Base-by-base conservation (phyloP, 371 early-diverging fungal species). In the Mortierella sp. region DNA sequence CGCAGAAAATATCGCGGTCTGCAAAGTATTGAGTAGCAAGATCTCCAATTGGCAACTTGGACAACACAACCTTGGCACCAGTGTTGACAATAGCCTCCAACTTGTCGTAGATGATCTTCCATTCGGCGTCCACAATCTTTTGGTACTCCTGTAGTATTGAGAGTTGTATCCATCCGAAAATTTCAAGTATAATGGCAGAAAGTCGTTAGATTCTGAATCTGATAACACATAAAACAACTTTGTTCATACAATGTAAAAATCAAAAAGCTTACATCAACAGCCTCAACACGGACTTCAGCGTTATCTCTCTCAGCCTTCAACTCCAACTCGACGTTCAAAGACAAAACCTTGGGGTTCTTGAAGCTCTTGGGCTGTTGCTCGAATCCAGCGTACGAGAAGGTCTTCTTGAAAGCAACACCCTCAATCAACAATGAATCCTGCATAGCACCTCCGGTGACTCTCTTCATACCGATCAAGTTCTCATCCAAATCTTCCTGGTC, bases 21-120 rank as follows among this genome's bases (percentile, higher is more conserved):
- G 99, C 99, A 92, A 99, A 99, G 91, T 99, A 99, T 86, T 99
- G 99, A 23, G 99, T 99, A 42, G 99, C 99, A 76, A 99, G 90
- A 85, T 99, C 99, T 78, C 99, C 99, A 80, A 99, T 99, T 19
- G 99, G 98, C 64, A 99, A 88, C 70, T 95, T 96, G 76, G 99
- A 98, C 28, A 99, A 88, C n/a, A 99, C 99, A 43, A 99, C 99
- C 87, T 98, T 97, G 75, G 99, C 99, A 64, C 99, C 99, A 64
- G 97, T 95, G 29, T 93, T 91, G 47, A 97, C 96, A 82, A 99
- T 98, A 57, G 94, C 95, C 74, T 99, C 99, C 43, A 99, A 89
- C 87, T 99, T 99, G 72, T 99, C 96, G 86, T 95, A 98, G 76
- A 99, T 99, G 70, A 99, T 98, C 77, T 90, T 89, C 99, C 99